Percentiles rank a stretch among this genome's conserved stretches.
Evolutionary conservation across 2,329 filamentous ascomycete species (phyloP).

Genomic region (Achaetomium macrosporum): DNA sequence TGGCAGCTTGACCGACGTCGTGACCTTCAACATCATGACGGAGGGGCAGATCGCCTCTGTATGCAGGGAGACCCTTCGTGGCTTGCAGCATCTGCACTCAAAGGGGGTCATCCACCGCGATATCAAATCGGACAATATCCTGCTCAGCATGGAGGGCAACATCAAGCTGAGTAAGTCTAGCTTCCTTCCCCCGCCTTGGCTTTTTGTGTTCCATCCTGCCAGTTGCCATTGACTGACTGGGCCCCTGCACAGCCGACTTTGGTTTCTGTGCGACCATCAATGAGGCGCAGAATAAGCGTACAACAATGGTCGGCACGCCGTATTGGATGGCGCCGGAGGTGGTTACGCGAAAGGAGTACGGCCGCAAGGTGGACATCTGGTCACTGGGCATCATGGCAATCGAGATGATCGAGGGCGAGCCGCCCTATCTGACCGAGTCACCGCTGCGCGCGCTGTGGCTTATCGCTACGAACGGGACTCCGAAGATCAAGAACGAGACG

Average conservation of each 20-base stretch:
- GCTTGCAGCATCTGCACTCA: conserved; percentile 90
- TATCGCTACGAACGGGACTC: conserved; percentile 95
- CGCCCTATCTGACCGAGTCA: conserved; percentile 92
- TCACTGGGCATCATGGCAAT: conserved; percentile 98
- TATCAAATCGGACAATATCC: conserved; percentile 98
- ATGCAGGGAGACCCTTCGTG: conserved; percentile 85
- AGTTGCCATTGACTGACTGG: conserved; percentile 4
- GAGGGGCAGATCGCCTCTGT: conserved; percentile 96
- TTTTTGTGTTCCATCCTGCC: neutral
- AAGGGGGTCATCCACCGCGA: conserved; percentile 98
- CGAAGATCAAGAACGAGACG: conserved; percentile 88
- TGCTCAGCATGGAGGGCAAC: conserved; percentile 86
- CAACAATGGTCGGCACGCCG: conserved; percentile 97
- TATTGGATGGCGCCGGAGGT: conserved; percentile 99
- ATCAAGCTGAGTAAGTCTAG: conserved; percentile 84
- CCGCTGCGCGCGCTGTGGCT: conserved; percentile 88
- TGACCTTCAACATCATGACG: conserved; percentile 99
- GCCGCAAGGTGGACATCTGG: conserved; percentile 98
- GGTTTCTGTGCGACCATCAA: conserved; percentile 99
- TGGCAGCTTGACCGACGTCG: conserved; percentile 93
- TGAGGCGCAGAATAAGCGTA: conserved; percentile 92
- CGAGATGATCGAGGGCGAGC: conserved; percentile 99
- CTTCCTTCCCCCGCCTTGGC: neutral
- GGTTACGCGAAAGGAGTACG: conserved; percentile 95
- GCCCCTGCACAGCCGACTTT: conserved; percentile 67